A percentile compares a stretch with the other conserved stretches of the same genome.
phyloP scores from a whole-genome alignment of 202 grass and related monocot species.

The Cymbopogon flexuosus region DNA sequence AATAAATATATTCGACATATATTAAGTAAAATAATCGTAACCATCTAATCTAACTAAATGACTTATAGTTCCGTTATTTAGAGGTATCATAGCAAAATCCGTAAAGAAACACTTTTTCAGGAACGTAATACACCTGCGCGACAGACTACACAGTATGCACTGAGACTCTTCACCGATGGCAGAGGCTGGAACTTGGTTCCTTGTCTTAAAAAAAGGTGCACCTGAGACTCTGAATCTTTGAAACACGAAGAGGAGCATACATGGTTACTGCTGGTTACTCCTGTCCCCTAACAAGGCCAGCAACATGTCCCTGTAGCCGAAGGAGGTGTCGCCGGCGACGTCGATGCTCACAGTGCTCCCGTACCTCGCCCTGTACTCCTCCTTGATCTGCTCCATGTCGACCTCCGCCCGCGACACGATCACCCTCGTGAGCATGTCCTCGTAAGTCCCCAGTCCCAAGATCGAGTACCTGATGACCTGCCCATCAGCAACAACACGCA shows the following conservation, averaged over 20 bases:
- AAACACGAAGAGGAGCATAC: not conserved
- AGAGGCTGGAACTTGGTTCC: no score
- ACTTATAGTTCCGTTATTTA: no score
- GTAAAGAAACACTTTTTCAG: no score
- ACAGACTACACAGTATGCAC: no score
- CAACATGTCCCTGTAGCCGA: conserved; percentile 60
- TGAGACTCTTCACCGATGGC: no score
- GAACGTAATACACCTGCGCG: no score
- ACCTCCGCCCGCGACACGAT: conserved; percentile 68
- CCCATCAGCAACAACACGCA: not conserved
- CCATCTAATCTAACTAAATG: no score
- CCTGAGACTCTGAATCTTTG: not conserved
- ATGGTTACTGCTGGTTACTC: not conserved
- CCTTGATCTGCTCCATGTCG: conserved; percentile 65
- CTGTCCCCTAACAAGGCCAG: conserved; percentile 40
- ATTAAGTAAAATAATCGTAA: no score
- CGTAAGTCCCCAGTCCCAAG: conserved; percentile 67
- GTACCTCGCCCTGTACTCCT: conserved; percentile 55
- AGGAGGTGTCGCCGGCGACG: conserved; percentile 60
- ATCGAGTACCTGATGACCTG: conserved; percentile 66
- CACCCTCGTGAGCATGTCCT: conserved; percentile 77
- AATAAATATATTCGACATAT: no score
- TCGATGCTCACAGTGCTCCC: conserved; percentile 44
- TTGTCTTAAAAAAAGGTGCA: no score
- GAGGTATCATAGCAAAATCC: no score